Evolutionary conservation across 768 basidiomycete species (phyloP).

Genomic region (Pilatotrama ljubarskyi): DNA sequence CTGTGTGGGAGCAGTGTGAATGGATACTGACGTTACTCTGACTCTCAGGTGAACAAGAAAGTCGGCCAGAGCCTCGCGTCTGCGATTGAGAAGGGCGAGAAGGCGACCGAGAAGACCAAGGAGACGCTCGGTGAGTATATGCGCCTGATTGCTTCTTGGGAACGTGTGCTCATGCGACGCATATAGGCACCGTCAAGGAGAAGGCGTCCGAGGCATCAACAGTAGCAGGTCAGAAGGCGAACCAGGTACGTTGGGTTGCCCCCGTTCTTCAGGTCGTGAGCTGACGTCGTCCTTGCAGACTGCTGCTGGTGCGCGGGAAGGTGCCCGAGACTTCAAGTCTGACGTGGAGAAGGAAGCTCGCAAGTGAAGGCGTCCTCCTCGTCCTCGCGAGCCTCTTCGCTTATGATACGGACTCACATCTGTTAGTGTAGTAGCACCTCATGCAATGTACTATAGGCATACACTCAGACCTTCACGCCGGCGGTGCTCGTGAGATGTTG

Average conservation of each 20-base stretch:
- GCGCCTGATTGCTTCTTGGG: background rate
- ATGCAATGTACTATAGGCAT: background rate
- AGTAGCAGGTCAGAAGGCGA: slow-evolving; percentile 38
- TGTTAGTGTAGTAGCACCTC: background rate
- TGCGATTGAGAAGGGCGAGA: slow-evolving; percentile 44
- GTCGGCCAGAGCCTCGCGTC: slow-evolving; percentile 41
- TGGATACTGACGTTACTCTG: too few relatives aligned
- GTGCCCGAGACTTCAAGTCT: slow-evolving; percentile 29
- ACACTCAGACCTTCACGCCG: background rate
- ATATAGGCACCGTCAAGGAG: slow-evolving; percentile 36
- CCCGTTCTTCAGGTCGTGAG: too few relatives aligned
- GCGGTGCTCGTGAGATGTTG: too few relatives aligned
- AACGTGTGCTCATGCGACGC: background rate
- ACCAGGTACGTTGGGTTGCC: slow-evolving; percentile 41
- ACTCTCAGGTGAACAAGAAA: slow-evolving; percentile 41
- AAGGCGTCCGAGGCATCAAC: slow-evolving; percentile 39
- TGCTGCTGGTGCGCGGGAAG: slow-evolving; percentile 27
- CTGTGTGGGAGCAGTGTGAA: too few relatives aligned
- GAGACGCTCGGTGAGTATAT: slow-evolving; percentile 34
- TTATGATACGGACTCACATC: background rate
- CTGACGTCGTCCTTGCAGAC: slow-evolving; percentile 13
- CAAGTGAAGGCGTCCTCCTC: slow-evolving; percentile 16
- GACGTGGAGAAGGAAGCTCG: slow-evolving; percentile 31
- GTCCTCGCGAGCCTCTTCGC: background rate
- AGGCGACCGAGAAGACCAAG: slow-evolving; percentile 40